Conservation (phyloP, 2,329 filamentous ascomycete genomes). For the Claviceps africana region DNA sequence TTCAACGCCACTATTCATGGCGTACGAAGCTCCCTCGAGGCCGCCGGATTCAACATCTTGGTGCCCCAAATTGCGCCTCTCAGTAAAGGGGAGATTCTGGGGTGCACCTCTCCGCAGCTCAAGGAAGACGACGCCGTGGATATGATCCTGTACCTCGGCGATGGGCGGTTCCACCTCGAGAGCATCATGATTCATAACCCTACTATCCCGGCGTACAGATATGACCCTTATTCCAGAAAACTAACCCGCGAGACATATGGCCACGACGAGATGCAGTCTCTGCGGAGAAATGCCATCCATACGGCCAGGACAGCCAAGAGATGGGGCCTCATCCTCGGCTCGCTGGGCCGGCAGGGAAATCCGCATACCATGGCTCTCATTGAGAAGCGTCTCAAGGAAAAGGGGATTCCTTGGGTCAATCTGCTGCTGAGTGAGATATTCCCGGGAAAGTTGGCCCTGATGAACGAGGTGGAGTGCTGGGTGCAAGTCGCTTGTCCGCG, state of each 20-base stretch:
- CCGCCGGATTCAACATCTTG: conserved; percentile 69
- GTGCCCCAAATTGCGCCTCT: conserved; percentile 88
- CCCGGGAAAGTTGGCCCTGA: conserved; percentile 84
- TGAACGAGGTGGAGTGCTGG: conserved; percentile 93
- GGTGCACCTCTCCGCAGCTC: conserved; percentile 81
- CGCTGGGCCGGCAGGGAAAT: conserved; percentile 87
- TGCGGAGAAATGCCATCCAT: conserved; percentile 64
- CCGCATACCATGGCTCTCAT: conserved; percentile 83
- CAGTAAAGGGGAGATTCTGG: conserved; percentile 88
- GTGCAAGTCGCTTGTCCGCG: conserved; percentile 96
- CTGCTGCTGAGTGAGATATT: conserved; percentile 89
- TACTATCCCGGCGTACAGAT: conserved; percentile 75
- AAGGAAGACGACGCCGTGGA: conserved; percentile 48
- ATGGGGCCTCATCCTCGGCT: conserved; percentile 91
- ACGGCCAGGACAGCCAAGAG: conserved; percentile 65
- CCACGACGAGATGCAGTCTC: conserved; percentile 75
- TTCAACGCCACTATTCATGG: conserved; percentile 96
- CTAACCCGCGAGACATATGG: conserved; percentile 86
- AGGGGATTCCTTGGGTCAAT: conserved; percentile 70
- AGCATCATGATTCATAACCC: conserved; percentile 99
- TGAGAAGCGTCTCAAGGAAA: conserved; percentile 56
- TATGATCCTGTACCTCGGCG: conserved; percentile 75
- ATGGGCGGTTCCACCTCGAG: conserved; percentile 90
- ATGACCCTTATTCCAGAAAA: conserved; percentile 89
- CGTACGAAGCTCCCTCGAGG: conserved; percentile 61